Evolutionary conservation across 768 basidiomycete species (phyloP).

Genomic region (Tylopilus plumbeoviolaceoides): DNA sequence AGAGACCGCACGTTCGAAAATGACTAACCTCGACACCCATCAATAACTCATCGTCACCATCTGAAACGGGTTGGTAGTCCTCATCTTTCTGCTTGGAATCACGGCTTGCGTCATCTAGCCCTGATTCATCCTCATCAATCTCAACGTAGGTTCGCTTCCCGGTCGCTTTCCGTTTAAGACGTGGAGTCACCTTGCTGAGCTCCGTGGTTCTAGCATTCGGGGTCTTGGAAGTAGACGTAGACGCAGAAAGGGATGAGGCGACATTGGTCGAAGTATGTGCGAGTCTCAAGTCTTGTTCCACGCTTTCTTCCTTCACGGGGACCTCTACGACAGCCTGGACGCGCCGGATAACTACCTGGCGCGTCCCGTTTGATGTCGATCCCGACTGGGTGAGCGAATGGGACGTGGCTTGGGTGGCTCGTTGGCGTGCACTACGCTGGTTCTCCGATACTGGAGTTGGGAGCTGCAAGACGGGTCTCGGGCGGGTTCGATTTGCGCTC

Average conservation of each 20-base stretch:
- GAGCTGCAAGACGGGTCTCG: constrained; percentile 17
- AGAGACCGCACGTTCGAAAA: background rate
- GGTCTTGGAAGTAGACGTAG: constrained; percentile 8
- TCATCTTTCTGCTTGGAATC: constrained; percentile 11
- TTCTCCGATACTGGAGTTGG: constrained; percentile 31
- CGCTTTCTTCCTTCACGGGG: constrained; percentile 61
- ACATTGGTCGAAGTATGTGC: constrained; percentile 6
- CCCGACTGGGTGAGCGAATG: constrained; percentile 2
- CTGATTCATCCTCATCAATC: constrained; percentile 29
- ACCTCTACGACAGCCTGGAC: constrained; percentile 59
- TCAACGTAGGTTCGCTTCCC: constrained; percentile 29
- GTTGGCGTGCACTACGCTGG: constrained; percentile 24
- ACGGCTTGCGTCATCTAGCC: constrained; percentile 14
- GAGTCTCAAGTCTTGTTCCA: constrained; percentile 28
- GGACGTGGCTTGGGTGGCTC: constrained; percentile 8
- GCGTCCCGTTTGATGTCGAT: constrained; percentile 10
- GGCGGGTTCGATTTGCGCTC: constrained; percentile 6
- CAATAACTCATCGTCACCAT: constrained; percentile 60
- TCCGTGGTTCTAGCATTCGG: constrained; percentile 10
- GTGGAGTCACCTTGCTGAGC: constrained; percentile 8
- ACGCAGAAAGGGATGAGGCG: constrained; percentile 13
- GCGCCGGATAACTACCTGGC: constrained; percentile 47
- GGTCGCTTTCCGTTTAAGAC: constrained; percentile 16
- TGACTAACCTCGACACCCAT: constrained; percentile 52
- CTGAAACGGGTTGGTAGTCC: constrained; percentile 22